Base-by-base conservation (phyloP, 2,329 filamentous ascomycete species). In the Cladophialophora yegresii region DNA sequence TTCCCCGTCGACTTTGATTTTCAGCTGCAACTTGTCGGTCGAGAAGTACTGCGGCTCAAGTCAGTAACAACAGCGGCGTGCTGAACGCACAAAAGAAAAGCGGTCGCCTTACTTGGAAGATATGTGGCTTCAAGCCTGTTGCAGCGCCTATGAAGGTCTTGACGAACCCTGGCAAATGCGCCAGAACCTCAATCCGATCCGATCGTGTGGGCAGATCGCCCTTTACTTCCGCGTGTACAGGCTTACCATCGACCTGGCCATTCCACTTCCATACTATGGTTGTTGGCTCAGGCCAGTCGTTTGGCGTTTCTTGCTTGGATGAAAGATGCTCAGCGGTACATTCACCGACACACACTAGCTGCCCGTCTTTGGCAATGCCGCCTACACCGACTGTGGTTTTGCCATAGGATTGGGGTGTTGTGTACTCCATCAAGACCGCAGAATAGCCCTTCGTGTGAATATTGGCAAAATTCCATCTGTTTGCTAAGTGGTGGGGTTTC, bases 401-500 rank as follows among this genome's bases (percentile, higher is more conserved):
- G 36, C 91, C 95, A 75, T 99, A 99, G 4, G 93, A 97, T 3
- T 91, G 87, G 30, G 95, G 96, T 0, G 95, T 99, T 43, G 87
- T 96, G 77, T 88, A 99, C 77, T 98, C 90, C 95, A 99, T 99
- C 82, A 98, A 82, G 70, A 96, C 80, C 30, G 93, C 93, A 30
- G 93, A 95, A 80, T 92, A 90, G 22, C 83, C 91, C 23, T 92
- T 89, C 13, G 91, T 89, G 76, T 98, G 93, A 81, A 96, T 96
- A 79, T 93, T 87, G 77, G 86, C 84, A 81, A 97, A 99, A 79
- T 95, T 96, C 95, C 95, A 99, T 68, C 85, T 87, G 32, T 90
- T 87, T 67, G 93, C 87, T 86, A 92, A 90, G 76, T 99, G 96
- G 77, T 99, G 95, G 47, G 95, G 95, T 84, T 99, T 99, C 93